Base-by-base conservation (phyloP, 257 asterid species). In the Catharanthus roseus region DNA sequence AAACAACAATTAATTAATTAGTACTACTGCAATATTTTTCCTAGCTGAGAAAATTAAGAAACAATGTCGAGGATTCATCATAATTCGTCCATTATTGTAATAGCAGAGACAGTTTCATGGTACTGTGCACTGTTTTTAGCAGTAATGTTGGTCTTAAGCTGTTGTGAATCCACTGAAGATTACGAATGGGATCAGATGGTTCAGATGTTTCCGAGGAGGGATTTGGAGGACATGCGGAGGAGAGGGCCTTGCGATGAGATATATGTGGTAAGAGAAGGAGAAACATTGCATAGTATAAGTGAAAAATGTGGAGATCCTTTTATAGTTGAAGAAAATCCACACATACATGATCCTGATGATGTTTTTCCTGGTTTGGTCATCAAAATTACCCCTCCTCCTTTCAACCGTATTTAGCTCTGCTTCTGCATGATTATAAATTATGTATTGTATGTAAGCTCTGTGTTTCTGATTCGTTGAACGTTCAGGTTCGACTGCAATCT, bases 261-360 rank as follows among this genome's bases (percentile, higher is more conserved):
- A 0, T 91, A 91, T 42, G 91, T 89, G 2, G 96, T 89, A 0
- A 65, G 83, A 21, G 95, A 91, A 81, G 97, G 97, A 7, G 97
- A 91, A 77, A 91, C 96, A 38, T 73, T 88, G 80, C 89, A 90
- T 55, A 86, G 87, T 0, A 88, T 90, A 1, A 88, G 96, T 61
- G 95, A 87, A 0, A 91, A 86, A 67, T 91, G 96, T 51, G 91
- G 91, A 1, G 97, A 91, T 84, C 96, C 96, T 49, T 91, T 61
- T 55, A 91, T 89, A 7, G 95, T 91, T 1, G 96, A 91, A 80
- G 91, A 91, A 86, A 91, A 91, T 56, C 96, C 97, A 3, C 97
- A 91, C 73, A 91, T 91, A 39, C 90, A 91, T 75, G 97, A 88
- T 78, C 96, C 95, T 53, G 93, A 88, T 75, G 95, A 90, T 80